phyloP scores from a whole-genome alignment of 2,329 filamentous ascomycete species.

The Cladorrhinum sp. region DNA sequence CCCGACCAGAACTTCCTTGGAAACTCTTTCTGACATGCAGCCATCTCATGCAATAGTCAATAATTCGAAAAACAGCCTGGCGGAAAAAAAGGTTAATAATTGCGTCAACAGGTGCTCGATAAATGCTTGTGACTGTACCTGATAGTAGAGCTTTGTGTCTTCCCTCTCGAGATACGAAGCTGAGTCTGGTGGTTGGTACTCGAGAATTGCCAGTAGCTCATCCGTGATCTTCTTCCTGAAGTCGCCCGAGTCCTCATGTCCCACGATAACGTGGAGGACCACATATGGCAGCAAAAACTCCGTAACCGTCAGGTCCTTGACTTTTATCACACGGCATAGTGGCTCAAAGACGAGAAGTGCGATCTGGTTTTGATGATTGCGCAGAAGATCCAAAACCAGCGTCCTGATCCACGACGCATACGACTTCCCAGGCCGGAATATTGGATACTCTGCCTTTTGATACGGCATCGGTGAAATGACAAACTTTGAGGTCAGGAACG shows the following conservation, averaged over 20 bases:
- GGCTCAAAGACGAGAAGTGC: slow-evolving; percentile 76
- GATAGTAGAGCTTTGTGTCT: slow-evolving; percentile 79
- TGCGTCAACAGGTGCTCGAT: slow-evolving; percentile 15
- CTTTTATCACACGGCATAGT: slow-evolving; percentile 75
- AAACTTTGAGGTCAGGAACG: slow-evolving; percentile 84
- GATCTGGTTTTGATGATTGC: slow-evolving; percentile 71
- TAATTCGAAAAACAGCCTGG: slow-evolving; percentile 80
- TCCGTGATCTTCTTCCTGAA: slow-evolving; percentile 54
- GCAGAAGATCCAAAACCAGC: slow-evolving; percentile 78
- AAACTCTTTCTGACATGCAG: slow-evolving; percentile 67
- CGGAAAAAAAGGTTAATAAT: no score
- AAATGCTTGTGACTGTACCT: slow-evolving; percentile 54
- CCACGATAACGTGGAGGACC: slow-evolving; percentile 77
- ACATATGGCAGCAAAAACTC: slow-evolving; percentile 88
- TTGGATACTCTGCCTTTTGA: slow-evolving; percentile 66
- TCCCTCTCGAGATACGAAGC: slow-evolving; percentile 64
- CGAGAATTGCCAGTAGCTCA: slow-evolving; percentile 74
- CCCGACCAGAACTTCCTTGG: slow-evolving; percentile 33
- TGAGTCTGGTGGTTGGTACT: slow-evolving; percentile 51
- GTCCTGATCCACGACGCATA: slow-evolving; percentile 80
- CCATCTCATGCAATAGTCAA: slow-evolving; percentile 92
- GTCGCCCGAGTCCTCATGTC: slow-evolving; percentile 52
- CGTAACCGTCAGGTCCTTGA: slow-evolving; percentile 81
- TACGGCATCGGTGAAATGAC: slow-evolving; percentile 62
- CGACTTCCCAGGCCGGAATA: slow-evolving; percentile 65